Evolutionary conservation across 306 rosid species (phyloP).

Genomic region (Cajanus cajan): DNA sequence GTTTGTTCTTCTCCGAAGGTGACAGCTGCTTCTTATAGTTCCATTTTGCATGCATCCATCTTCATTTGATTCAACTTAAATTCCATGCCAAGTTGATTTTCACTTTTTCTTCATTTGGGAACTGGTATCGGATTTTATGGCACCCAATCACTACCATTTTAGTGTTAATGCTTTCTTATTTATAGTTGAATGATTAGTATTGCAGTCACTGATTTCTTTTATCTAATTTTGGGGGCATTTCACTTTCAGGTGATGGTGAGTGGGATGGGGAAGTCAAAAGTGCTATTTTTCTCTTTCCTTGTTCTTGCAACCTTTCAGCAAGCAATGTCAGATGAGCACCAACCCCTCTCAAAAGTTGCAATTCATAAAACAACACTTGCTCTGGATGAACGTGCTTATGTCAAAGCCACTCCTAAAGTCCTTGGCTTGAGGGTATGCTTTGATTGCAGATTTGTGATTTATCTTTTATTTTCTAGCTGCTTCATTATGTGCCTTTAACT

Average conservation of each 20-base stretch:
- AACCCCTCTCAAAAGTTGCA: conserved; percentile 69
- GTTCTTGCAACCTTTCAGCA: conserved; percentile 39
- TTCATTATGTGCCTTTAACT: background rate
- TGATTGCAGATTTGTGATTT: background rate
- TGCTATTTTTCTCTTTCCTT: conserved; percentile 36
- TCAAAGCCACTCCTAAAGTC: conserved; percentile 59
- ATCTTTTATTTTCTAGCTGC: background rate
- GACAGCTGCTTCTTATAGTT: background rate
- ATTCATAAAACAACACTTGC: conserved; percentile 53
- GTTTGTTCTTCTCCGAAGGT: conserved; percentile 21
- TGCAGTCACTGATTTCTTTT: background rate
- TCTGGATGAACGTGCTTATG: conserved; percentile 48
- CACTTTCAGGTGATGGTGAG: conserved; percentile 38
- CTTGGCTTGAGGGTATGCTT: conserved; percentile 63
- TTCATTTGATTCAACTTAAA: background rate
- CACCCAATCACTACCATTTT: background rate
- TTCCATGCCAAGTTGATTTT: background rate
- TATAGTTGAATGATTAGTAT: background rate
- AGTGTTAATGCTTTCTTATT: background rate
- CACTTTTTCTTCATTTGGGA: background rate
- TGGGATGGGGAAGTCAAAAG: conserved; percentile 27
- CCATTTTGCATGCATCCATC: background rate
- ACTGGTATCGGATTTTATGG: background rate
- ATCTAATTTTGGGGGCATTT: conserved; percentile 4
- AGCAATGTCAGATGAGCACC: conserved; percentile 61